Conservation (phyloP, 345 rosid species). For the Populus deltoides region DNA sequence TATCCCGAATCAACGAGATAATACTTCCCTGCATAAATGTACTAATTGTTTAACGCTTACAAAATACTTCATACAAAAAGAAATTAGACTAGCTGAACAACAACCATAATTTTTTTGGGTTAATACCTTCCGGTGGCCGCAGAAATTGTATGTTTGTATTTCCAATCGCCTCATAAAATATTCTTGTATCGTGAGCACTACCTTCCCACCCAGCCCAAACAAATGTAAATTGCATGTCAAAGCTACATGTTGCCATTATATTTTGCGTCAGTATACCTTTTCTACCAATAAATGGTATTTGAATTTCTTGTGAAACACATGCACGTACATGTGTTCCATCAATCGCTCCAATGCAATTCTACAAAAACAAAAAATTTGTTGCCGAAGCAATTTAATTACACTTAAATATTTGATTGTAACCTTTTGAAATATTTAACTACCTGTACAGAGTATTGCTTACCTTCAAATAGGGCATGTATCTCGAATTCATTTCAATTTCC, state of each 20-base stretch:
- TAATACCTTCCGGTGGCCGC: neutral
- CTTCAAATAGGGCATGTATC: neutral
- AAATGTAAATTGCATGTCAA: neutral
- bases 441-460: neutral
- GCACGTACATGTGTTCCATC: neutral
- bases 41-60: too few relatives aligned
- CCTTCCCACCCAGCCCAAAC: neutral
- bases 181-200: neutral
- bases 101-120: too few relatives aligned
- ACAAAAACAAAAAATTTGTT: too few relatives aligned
- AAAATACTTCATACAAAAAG: too few relatives aligned
- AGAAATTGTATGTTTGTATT: neutral
- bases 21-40: neutral
- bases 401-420: too few relatives aligned
- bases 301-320: too few relatives aligned
- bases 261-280: neutral
- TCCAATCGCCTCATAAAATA: neutral
- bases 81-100: neutral
- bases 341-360: neutral
- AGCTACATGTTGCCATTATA: neutral
- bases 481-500: neutral
- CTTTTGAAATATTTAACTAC: too few relatives aligned
- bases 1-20: neutral
- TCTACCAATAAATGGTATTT: too few relatives aligned
- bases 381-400: too few relatives aligned